These are phyloP conservation scores for Rhododendron simsii DNA, from an alignment of 148 eudicot species.

Conservation along the genomic window DNA sequence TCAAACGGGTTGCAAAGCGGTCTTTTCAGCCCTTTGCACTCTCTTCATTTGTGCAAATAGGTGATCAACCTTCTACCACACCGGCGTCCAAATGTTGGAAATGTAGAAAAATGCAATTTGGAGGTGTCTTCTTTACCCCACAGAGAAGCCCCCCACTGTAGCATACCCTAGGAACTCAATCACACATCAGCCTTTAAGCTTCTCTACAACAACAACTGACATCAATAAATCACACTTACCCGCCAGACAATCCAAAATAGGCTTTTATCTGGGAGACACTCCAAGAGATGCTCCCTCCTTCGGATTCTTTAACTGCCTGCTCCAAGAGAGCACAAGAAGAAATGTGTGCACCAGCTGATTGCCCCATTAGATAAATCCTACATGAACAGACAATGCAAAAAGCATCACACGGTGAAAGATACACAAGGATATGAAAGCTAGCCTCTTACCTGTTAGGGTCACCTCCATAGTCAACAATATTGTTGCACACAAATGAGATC, in stretches of 20 bases:
- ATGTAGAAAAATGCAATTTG: background rate
- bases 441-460: conserved; percentile 69
- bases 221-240: conserved; percentile 42
- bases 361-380: conserved; percentile 88
- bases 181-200: background rate
- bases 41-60: background rate
- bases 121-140: background rate
- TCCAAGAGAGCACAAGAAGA: conserved; percentile 80
- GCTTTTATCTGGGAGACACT: conserved; percentile 83
- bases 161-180: background rate
- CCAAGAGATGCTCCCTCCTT: conserved; percentile 72
- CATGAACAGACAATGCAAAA: conserved; percentile 14
- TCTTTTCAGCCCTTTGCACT: background rate
- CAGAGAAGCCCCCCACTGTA: background rate
- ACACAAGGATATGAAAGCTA: background rate
- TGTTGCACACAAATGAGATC: conserved; percentile 66
- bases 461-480: conserved; percentile 62
- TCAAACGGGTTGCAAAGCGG: background rate
- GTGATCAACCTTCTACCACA: background rate
- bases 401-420: conserved; percentile 7
- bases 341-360: conserved; percentile 98
- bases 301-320: conserved; percentile 73
- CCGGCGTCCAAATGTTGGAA: background rate
- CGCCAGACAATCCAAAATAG: conserved; percentile 95
- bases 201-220: background rate